Conservation (phyloP, 176 grass and related monocot genomes). For the Olyra latifolia region DNA sequence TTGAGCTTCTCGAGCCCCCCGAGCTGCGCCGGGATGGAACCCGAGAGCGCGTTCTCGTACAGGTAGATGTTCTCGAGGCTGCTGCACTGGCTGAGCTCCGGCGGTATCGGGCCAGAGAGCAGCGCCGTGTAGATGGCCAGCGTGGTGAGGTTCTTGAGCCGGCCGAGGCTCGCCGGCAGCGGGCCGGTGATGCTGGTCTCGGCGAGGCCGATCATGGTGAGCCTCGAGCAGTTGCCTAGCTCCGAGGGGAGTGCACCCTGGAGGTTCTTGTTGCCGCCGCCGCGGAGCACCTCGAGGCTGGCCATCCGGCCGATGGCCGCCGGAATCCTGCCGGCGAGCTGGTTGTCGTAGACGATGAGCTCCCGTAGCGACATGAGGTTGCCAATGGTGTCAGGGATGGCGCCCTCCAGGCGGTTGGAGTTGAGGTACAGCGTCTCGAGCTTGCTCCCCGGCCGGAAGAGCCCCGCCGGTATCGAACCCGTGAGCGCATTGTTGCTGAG, state of each 20-base stretch:
- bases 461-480: conserved; percentile 44
- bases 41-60: conserved; percentile 74
- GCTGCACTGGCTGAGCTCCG: conserved; percentile 55
- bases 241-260: conserved; percentile 55
- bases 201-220: conserved; percentile 72
- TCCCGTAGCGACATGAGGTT: conserved; percentile 52
- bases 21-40: conserved; percentile 70
- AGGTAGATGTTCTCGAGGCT: conserved; percentile 75
- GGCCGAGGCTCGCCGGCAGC: conserved; percentile 53
- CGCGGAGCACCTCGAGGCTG: conserved; percentile 57
- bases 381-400: conserved; percentile 59
- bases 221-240: conserved; percentile 65
- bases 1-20: conserved; percentile 56
- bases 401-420: conserved; percentile 64
- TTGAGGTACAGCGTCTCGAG: conserved; percentile 59
- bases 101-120: conserved; percentile 67
- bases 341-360: conserved; percentile 78
- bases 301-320: conserved; percentile 41
- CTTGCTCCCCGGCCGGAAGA: conserved; percentile 59
- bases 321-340: conserved; percentile 64
- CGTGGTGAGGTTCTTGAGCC: conserved; percentile 67
- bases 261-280: conserved; percentile 75
- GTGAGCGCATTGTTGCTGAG: conserved; percentile 74
- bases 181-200: conserved; percentile 75
- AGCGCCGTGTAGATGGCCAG: conserved; percentile 73